These are phyloP conservation scores for Hydrangea macrophylla DNA, from an alignment of 148 eudicot species.

Conservation along the genomic window DNA sequence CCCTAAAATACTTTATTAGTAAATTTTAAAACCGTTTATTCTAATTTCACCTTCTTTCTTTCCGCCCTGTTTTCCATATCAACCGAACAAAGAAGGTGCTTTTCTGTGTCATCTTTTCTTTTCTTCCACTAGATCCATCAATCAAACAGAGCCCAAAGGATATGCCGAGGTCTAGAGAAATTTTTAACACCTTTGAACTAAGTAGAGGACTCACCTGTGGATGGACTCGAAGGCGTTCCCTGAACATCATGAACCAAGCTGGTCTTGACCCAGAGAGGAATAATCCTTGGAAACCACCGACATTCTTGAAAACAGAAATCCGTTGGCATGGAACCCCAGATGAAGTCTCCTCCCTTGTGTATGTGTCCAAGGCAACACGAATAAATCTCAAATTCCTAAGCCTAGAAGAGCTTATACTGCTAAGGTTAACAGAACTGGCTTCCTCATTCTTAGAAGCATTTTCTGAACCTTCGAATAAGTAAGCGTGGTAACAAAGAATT, in stretches of 20 bases:
- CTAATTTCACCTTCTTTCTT: too few species aligned
- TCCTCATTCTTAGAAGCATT: constrained; percentile 52
- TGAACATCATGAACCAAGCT: constrained; percentile 88
- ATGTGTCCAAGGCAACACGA: constrained; percentile 72
- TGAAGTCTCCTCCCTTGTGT: constrained; percentile 69
- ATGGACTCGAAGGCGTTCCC: constrained; percentile 91
- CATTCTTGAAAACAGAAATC: constrained; percentile 71
- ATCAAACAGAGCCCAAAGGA: too few species aligned
- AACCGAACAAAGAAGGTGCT: too few species aligned
- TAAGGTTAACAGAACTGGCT: constrained; percentile 24
- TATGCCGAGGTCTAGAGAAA: neutral
- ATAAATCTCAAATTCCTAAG: constrained; percentile 81
- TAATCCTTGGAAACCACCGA: constrained; percentile 80
- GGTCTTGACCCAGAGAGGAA: constrained; percentile 86
- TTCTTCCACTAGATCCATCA: neutral
- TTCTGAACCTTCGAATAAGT: constrained; percentile 76
- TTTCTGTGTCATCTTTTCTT: neutral
- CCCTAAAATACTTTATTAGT: too few species aligned
- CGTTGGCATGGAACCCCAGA: constrained; percentile 49
- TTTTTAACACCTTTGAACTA: neutral
- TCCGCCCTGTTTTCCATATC: too few species aligned
- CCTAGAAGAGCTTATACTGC: constrained; percentile 64
- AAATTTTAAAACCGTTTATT: too few species aligned
- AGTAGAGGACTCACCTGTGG: constrained; percentile 71
- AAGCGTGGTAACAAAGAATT: constrained; percentile 87